Base-by-base conservation (phyloP, 75 land plant genomes). In the Adiantum capillusveneris region DNA sequence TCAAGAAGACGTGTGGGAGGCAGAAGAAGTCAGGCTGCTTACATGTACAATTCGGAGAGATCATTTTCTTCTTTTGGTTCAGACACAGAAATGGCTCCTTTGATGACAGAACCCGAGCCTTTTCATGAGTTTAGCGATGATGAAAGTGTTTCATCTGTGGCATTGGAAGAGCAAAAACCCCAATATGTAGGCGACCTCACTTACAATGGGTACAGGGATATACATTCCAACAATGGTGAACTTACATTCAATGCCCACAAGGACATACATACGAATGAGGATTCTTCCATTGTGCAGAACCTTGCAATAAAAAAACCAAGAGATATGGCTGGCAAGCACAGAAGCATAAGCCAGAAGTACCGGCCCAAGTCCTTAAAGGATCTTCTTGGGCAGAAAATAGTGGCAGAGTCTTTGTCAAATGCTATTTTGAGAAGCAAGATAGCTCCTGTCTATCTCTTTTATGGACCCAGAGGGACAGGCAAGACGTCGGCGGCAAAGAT, bases 391-490 rank as follows among this genome's bases (percentile, higher is more conserved):
- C 75, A 72, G 46, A 55, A 56, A 31, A 60, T 72, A 50, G 63
- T 72, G 44, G 69, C 60, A 21, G 58, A 72, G 42, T 56, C 75
- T 0, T 49, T 72, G 24, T 48, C 62, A 1, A 65, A 34, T 16
- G 69, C 75, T 19, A 57, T 72, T 25, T 18, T 54, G 31, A 60
- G 45, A 21, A 62, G 49, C 19, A 65, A 65, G 39, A 57, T 72
- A 37, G 69, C 68, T 19, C 75, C 75, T 16, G 63, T 72, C 24
- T 72, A 65, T 26, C 41, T 72, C 2, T 72, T 72, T 64, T 41
- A 65, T 29, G 75, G 75, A 0, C 75, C 75, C 29, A 62, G 69
- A 0, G 75, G 75, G 0, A 72, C 75, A 12, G 75, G 75, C 6
- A 72, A 72, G 53, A 72, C 69, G 1, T 25, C 75, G 0, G 58